Base-by-base conservation (phyloP, 306 rosid species). In the Acacia crassicarpa region DNA sequence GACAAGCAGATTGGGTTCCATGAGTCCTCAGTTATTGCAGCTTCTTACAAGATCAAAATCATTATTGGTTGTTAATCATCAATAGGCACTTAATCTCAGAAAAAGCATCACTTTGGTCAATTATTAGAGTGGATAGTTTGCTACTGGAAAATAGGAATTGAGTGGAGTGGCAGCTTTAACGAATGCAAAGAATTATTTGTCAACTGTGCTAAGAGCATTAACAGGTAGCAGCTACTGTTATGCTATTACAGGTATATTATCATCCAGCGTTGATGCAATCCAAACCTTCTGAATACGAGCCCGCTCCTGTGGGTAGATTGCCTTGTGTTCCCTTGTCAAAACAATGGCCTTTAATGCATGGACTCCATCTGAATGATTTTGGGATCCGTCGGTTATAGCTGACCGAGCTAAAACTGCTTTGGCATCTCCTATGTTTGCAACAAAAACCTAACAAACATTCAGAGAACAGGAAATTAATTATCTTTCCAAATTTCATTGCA, bases 361-460 rank as follows among this genome's bases (percentile, higher is more conserved):
- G 46, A 67, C 89, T 67, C 89, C 89, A 77, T 87, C 84, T 15
- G 92, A 73, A 73, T 79, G 76, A 84, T 81, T 83, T 63, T 49
- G 83, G 56, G 89, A 86, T 69, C 86, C 90, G 82, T 87, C 89
- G 74, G 61, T 23, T 40, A 83, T 5, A 79, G 88, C 68, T 65
- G 93, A 91, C 71, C 97, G 95, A 79, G 92, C 98, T 69, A 94
- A 88, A 77, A 94, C 94, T 33, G 98, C 96, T 84, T 94, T 94
- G 77, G 98, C 97, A 82, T 94, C 97, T 69, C 98, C 98, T 63
- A 94, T 56, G 79, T 94, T 92, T 74, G 96, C 97, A 56, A 94
- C 89, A 75, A 92, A 90, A 85, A 91, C 97, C 97, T 91, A 83
- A 15, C 83, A 81, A 79, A 74, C 41, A 82, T 15, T 76, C 82